Evolutionary conservation across 1,139 yeast species (phyloP).

Genomic region (Zygoascus hellenicus): DNA sequence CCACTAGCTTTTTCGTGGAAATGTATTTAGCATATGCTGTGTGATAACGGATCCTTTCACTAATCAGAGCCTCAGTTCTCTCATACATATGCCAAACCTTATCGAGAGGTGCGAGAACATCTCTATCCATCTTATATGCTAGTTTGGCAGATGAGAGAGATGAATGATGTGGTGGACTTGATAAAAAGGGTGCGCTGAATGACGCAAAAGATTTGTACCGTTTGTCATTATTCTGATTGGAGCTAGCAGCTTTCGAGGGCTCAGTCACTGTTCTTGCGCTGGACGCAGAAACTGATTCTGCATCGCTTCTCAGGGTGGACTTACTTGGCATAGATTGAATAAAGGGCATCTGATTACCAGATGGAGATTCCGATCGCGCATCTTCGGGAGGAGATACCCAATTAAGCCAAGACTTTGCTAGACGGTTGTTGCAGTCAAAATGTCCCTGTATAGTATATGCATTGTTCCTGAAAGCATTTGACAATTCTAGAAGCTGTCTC

Average conservation of each 20-base stretch:
- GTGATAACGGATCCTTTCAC: constrained; percentile 22
- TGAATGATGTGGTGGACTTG: constrained; percentile 14
- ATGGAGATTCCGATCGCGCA: background rate
- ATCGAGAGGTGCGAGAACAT: constrained; percentile 26
- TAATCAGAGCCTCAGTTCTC: constrained; percentile 21
- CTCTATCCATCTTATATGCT: constrained; percentile 21
- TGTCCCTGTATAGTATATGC: constrained; percentile 21
- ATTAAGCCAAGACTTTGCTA: constrained; percentile 25
- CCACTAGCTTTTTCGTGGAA: constrained; percentile 15
- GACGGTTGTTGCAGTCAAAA: constrained; percentile 22
- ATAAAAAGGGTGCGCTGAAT: constrained; percentile 24
- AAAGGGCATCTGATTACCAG: background rate
- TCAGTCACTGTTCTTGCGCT: background rate
- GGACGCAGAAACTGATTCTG: background rate
- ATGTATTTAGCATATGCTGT: constrained; percentile 22
- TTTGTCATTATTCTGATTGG: constrained; percentile 6
- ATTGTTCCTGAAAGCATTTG: constrained; percentile 21
- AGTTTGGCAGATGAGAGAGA: constrained; percentile 23
- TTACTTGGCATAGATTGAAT: background rate
- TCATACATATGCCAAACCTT: constrained; percentile 24
- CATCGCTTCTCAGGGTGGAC: background rate
- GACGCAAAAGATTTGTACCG: constrained; percentile 25
- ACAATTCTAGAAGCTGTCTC: constrained; percentile 19
- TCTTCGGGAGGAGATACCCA: constrained; percentile 21
- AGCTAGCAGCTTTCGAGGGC: background rate